Evolutionary conservation across 2,329 filamentous ascomycete species (phyloP).

Genomic region (Aspergillus caelatus): DNA sequence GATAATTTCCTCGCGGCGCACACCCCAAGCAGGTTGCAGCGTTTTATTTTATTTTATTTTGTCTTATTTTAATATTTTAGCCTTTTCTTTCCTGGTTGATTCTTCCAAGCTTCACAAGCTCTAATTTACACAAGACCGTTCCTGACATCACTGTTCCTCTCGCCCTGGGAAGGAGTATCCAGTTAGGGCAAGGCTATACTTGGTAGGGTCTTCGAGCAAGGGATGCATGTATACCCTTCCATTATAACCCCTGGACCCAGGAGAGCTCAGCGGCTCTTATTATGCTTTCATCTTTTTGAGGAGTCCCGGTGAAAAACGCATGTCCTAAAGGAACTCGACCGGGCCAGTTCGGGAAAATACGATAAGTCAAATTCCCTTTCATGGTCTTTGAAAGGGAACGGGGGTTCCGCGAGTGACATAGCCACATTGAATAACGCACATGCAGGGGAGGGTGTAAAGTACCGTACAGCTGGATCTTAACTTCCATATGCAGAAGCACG

Average conservation of each 20-base stretch:
- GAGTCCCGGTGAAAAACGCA: background rate
- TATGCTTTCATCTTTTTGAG: background rate
- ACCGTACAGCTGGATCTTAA: conserved; percentile 13
- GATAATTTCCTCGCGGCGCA: conserved; percentile 5
- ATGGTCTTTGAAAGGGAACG: background rate
- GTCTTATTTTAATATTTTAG: background rate
- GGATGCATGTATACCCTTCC: conserved; percentile 11
- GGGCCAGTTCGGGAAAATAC: conserved; percentile 2
- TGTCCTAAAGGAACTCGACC: background rate
- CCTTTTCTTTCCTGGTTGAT: background rate
- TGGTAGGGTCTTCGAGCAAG: conserved; percentile 15
- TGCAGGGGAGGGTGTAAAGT: conserved; percentile 19
- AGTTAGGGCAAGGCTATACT: background rate
- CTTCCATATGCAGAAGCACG: conserved; percentile 9
- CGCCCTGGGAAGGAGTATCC: background rate
- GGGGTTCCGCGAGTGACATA: conserved; percentile 2
- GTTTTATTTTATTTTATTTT: background rate
- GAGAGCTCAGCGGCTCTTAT: background rate
- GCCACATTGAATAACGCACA: conserved; percentile 25
- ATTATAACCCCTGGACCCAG: background rate
- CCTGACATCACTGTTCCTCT: conserved; percentile 1
- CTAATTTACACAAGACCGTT: background rate
- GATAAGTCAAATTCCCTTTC: conserved; percentile 19
- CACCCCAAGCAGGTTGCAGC: conserved; percentile 1
- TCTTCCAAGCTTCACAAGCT: too few relatives aligned